Evolutionary conservation across 805 yeast genomes (phyloP).

Genomic region (Candida coquimbonensis): DNA sequence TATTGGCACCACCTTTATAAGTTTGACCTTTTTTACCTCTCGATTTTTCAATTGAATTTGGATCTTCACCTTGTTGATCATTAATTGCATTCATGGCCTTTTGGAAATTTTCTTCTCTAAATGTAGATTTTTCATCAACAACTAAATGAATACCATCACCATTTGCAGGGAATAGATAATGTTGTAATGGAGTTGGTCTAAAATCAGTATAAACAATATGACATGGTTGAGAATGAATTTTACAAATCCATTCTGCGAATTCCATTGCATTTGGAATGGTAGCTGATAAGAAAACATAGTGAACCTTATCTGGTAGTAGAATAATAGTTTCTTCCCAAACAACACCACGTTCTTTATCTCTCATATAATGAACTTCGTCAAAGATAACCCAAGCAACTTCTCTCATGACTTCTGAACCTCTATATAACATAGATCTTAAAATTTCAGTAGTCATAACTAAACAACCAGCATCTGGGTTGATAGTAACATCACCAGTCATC

Average conservation of each 20-base stretch:
- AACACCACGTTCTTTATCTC: slow-evolving; percentile 97
- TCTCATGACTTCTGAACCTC: slow-evolving; percentile 97
- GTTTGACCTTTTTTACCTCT: slow-evolving; percentile 76
- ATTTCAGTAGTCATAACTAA: slow-evolving; percentile 98
- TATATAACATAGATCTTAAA: slow-evolving; percentile 89
- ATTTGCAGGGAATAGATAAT: slow-evolving; percentile 95
- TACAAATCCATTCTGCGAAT: slow-evolving; percentile 97
- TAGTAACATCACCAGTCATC: slow-evolving; percentile 99
- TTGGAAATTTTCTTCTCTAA: slow-evolving; percentile 96
- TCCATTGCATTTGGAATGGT: slow-evolving; percentile 98
- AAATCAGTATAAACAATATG: slow-evolving; percentile 98
- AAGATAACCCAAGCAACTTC: slow-evolving; percentile 99
- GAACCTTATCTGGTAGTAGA: slow-evolving; percentile 90
- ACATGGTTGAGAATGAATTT: slow-evolving; percentile 92
- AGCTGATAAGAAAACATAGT: slow-evolving; percentile 88
- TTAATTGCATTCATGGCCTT: slow-evolving; percentile 95
- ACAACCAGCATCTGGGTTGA: slow-evolving; percentile 97
- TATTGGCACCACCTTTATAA: slow-evolving; percentile 72
- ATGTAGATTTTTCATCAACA: slow-evolving; percentile 93
- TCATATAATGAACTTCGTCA: slow-evolving; percentile 98
- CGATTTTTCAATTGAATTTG: slow-evolving; percentile 47
- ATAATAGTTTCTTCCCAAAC: slow-evolving; percentile 99
- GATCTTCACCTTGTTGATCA: slow-evolving; percentile 79
- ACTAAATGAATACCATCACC: slow-evolving; percentile 97
- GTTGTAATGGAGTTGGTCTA: slow-evolving; percentile 98